A percentile compares a stretch with the other conserved stretches of the same genome.
phyloP scores from a whole-genome alignment of 2,329 filamentous ascomycete genomes.

The Clonostachys byssicola region DNA sequence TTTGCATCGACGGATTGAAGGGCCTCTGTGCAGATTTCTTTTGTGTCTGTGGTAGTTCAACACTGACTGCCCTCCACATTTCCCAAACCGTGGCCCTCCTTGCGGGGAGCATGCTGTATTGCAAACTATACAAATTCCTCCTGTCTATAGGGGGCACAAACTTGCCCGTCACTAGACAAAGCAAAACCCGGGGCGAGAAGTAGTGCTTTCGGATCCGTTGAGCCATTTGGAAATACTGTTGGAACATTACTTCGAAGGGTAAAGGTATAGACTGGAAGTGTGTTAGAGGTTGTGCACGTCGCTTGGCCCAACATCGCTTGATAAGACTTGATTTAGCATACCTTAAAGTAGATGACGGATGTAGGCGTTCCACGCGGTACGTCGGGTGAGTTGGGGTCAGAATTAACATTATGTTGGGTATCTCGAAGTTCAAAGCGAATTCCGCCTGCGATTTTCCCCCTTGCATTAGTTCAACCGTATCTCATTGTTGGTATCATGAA shows the following conservation, averaged over 20 bases:
- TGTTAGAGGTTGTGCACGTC: not conserved
- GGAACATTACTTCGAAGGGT: slow-evolving; percentile 88
- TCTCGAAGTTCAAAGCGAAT: slow-evolving; percentile 88
- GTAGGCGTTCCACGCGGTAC: slow-evolving; percentile 52
- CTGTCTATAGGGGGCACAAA: slow-evolving; percentile 95
- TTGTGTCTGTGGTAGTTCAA: slow-evolving; percentile 20
- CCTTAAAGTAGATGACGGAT: slow-evolving; percentile 84
- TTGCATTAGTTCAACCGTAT: not conserved
- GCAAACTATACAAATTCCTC: slow-evolving; percentile 89
- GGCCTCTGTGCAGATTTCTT: slow-evolving; percentile 34
- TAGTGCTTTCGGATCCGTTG: slow-evolving; percentile 94
- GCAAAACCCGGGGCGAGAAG: slow-evolving; percentile 79
- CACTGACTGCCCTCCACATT: slow-evolving; percentile 73
- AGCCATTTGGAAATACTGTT: slow-evolving; percentile 94
- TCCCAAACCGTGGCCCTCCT: slow-evolving; percentile 75
- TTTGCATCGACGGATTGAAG: slow-evolving; percentile 22
- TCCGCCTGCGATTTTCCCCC: slow-evolving; percentile 34
- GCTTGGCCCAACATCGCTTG: not conserved
- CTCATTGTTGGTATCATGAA: not conserved
- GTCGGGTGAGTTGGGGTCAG: slow-evolving; percentile 12
- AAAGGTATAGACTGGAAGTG: slow-evolving; percentile 73
- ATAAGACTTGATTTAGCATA: slow-evolving; percentile 22
- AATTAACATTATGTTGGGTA: slow-evolving; percentile 42
- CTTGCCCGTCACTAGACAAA: slow-evolving; percentile 83
- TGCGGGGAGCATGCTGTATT: slow-evolving; percentile 96